These are phyloP conservation scores for Paramecium primaurelia DNA, from an alignment of 73 alveolate species.

Conservation along the genomic window DNA sequence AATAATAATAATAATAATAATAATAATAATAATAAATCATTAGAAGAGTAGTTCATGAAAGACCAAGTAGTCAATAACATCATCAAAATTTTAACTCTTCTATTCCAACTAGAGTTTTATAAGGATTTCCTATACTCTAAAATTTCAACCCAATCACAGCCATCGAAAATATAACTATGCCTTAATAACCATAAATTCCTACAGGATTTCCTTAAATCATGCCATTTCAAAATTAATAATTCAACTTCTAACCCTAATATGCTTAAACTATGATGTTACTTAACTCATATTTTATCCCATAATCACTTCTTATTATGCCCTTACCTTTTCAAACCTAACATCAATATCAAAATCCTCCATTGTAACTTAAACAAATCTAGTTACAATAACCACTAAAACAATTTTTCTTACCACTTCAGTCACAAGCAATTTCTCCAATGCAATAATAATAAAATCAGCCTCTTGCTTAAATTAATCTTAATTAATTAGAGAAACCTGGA, in stretches of 20 bases:
- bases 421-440: background rate
- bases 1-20: background rate
- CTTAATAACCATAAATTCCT: background rate
- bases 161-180: background rate
- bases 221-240: background rate
- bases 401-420: background rate
- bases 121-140: background rate
- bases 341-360: background rate
- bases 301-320: background rate
- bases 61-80: background rate
- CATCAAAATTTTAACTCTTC: background rate
- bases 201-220: background rate
- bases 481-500: background rate
- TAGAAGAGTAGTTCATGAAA: background rate
- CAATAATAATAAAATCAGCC: background rate
- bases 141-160: background rate
- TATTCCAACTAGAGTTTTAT: background rate
- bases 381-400: background rate
- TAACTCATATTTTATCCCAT: background rate
- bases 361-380: background rate
- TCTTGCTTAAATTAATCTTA: background rate
- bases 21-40: background rate
- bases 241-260: background rate
- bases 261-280: background rate
- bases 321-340: background rate